Evolutionary conservation across 176 grass and related monocot genomes (phyloP).

Genomic region (Triticum turgidum): DNA sequence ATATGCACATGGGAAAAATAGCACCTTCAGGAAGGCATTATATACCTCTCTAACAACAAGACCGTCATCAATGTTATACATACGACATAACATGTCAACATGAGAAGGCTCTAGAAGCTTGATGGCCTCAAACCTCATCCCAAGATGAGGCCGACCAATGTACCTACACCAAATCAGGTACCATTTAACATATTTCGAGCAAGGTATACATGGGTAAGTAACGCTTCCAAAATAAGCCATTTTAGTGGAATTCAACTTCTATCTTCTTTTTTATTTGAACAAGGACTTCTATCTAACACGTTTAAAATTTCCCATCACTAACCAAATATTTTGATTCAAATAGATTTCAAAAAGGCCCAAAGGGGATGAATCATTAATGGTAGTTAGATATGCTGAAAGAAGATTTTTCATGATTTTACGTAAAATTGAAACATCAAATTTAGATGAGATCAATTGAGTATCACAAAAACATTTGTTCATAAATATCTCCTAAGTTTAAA

Average conservation of each 20-base stretch:
- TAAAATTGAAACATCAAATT: too few relatives aligned
- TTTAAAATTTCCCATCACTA: not conserved
- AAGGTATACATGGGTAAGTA: not conserved
- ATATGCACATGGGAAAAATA: not conserved
- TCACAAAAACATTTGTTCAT: not conserved
- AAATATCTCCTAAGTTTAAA: not conserved
- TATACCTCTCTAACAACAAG: constrained; percentile 27
- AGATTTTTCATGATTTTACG: too few relatives aligned
- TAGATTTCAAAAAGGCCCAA: not conserved
- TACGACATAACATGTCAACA: not conserved
- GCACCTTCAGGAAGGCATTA: not conserved
- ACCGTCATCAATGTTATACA: not conserved
- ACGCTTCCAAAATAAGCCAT: not conserved
- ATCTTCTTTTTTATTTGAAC: too few relatives aligned
- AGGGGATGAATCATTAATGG: not conserved
- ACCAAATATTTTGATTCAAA: not conserved
- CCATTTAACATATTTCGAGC: not conserved
- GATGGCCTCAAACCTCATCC: constrained; percentile 8
- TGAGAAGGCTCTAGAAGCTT: constrained; percentile 5
- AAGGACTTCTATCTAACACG: not conserved
- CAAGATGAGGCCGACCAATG: constrained; percentile 20
- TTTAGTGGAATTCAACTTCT: not conserved
- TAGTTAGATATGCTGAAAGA: too few relatives aligned
- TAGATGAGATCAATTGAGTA: too few relatives aligned
- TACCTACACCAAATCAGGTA: not conserved